Conservation (phyloP, 257 asterid species). For the Eustoma russellianum region DNA sequence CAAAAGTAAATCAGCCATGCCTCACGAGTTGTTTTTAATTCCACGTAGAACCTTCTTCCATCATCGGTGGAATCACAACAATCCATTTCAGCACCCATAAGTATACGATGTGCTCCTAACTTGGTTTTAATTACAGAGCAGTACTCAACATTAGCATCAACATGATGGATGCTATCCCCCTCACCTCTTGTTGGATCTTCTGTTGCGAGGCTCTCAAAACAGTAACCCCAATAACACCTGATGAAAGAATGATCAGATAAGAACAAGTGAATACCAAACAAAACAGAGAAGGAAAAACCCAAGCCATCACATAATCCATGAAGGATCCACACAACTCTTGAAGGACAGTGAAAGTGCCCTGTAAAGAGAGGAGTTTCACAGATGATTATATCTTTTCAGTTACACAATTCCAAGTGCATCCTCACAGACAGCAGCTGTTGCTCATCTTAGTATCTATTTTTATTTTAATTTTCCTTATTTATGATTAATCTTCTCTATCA, state of each 20-base stretch:
- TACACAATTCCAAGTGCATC: no score
- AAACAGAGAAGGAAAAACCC: neutral
- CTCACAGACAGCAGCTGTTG: no score
- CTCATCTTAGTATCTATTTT: no score
- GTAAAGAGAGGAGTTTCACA: neutral
- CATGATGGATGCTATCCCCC: conserved; percentile 80
- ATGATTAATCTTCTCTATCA: no score
- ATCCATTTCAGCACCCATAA: conserved; percentile 99
- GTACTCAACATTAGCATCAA: conserved; percentile 89
- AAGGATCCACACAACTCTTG: neutral
- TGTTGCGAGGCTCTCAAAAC: conserved; percentile 92
- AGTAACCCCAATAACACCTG: conserved; percentile 94
- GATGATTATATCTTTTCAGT: neutral
- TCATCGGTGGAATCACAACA: conserved; percentile 96
- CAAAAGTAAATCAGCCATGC: conserved; percentile 17
- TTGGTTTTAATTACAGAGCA: conserved; percentile 88
- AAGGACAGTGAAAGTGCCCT: neutral
- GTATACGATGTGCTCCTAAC: conserved; percentile 90
- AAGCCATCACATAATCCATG: neutral
- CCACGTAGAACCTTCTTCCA: conserved; percentile 87
- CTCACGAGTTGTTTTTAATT: conserved; percentile 93
- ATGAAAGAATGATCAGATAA: conserved; percentile 1
- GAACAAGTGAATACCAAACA: neutral
- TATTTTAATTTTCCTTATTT: no score
- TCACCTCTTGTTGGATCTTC: conserved; percentile 86